phyloP scores from a whole-genome alignment of 257 asterid species.

The Striga asiatica region DNA sequence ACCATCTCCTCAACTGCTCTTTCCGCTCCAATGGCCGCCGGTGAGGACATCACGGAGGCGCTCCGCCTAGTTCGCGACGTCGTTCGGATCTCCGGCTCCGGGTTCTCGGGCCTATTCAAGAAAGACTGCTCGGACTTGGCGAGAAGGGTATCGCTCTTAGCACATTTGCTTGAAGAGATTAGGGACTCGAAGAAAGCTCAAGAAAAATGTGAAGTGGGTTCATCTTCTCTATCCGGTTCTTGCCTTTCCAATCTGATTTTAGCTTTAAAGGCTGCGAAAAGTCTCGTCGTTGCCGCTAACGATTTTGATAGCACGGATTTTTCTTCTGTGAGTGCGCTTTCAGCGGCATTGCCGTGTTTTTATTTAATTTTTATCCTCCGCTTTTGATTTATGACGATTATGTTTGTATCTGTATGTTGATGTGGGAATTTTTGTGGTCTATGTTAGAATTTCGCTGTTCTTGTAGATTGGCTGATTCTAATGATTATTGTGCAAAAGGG shows the following conservation, averaged over 20 bases:
- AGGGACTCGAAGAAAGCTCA: slow-evolving; percentile 23
- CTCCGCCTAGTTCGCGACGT: slow-evolving; percentile 51
- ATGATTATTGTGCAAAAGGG: too few relatives aligned
- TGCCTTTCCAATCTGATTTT: slow-evolving; percentile 40
- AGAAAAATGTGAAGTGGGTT: slow-evolving; percentile 18
- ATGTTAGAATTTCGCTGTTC: slow-evolving; percentile 7
- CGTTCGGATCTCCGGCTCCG: slow-evolving; percentile 40
- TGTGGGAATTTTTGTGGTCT: background rate
- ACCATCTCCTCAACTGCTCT: background rate
- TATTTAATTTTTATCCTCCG: background rate
- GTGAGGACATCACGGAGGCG: slow-evolving; percentile 25
- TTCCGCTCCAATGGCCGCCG: slow-evolving; percentile 36
- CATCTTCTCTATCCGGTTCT: slow-evolving; percentile 31
- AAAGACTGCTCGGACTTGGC: slow-evolving; percentile 58
- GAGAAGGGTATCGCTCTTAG: slow-evolving; percentile 53
- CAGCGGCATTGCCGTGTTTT: background rate
- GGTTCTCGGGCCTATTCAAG: slow-evolving; percentile 58
- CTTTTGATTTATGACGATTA: background rate
- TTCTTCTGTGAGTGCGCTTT: slow-evolving; percentile 27
- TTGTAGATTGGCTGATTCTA: slow-evolving; percentile 10
- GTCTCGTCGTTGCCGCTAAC: slow-evolving; percentile 34
- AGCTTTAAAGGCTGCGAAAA: slow-evolving; percentile 36
- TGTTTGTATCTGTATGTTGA: background rate
- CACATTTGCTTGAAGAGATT: slow-evolving; percentile 60
- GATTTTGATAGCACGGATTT: slow-evolving; percentile 18